Base-by-base conservation (phyloP, 257 asterid species). In the Paraleonurus japonicus region DNA sequence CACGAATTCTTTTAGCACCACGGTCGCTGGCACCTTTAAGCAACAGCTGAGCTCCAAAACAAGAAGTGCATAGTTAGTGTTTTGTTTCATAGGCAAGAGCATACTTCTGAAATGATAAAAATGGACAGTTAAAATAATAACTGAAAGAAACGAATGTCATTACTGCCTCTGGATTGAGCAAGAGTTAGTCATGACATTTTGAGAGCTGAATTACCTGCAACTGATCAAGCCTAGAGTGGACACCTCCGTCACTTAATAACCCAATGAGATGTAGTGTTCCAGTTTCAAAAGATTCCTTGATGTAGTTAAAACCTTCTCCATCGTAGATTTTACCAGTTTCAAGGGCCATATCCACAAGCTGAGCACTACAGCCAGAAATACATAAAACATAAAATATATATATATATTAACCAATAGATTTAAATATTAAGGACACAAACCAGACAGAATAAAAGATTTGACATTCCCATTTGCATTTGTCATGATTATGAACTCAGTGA, bases 281-380 rank as follows among this genome's bases (percentile, higher is more conserved):
- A 33, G 76, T 82, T 70, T 50, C 90, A 83, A 90, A 93, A 66
- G 89, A 86, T 63, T 85, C 88, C 73, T 86, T 83, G 74, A 93
- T 76, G 76, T 89, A 85, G 5, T 87, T 80, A 73, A 93, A 90
- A 43, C 97, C 98, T 41, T 87, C 96, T 45, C 89, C 98, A 0
- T 87, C 90, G 6, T 76, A 93, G 51, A 93, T 87, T 78, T 90
- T 93, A 0, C 97, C 98, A 63, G 94, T 80, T 28, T 81, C 97
- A 67, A 89, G 95, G 79, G 97, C 98, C 72, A n/a, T 77, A 73
- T 93, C 98, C 41, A 93, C 98, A 74, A 93, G 98, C 87, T 93
- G 78, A 22, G 97, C 98, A 57, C 98, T 93, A 53, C 50, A 78
- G 5, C 50, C 39, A 65, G 61, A 54, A 43, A 63, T 51, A 41